These are phyloP conservation scores for Fusarium hostae DNA, from an alignment of 2,329 filamentous ascomycete species.

Conservation along the genomic window DNA sequence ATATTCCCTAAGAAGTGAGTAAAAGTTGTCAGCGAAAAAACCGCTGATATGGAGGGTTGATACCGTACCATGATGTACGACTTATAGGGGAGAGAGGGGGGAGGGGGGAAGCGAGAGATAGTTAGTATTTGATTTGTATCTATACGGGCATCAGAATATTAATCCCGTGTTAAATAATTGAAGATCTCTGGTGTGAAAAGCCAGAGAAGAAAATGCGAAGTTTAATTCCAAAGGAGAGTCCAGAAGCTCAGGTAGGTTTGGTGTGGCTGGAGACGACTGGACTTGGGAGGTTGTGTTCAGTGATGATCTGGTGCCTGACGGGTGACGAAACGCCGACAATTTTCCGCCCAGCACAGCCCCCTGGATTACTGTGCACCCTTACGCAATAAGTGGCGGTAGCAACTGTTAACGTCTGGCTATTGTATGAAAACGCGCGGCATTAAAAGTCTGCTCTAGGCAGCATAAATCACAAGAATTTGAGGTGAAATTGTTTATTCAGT, in stretches of 20 bases:
- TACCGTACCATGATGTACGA: conserved; percentile 50
- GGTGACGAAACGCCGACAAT: conserved; percentile 51
- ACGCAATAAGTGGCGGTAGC: conserved; percentile 40
- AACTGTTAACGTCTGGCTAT: conserved; percentile 9
- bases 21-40: conserved; percentile 27
- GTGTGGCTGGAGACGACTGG: conserved; percentile 45
- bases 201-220: conserved; percentile 37
- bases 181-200: conserved; percentile 17
- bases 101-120: conserved; percentile 29
- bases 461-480: background rate
- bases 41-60: conserved; percentile 16
- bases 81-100: conserved; percentile 27
- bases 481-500: background rate
- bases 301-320: conserved; percentile 50
- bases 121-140: conserved; percentile 26
- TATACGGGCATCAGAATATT: conserved; percentile 44
- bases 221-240: conserved; percentile 37
- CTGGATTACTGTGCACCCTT: conserved; percentile 43
- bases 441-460: conserved; percentile 19
- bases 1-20: conserved; percentile 49
- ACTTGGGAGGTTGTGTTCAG: conserved; percentile 36
- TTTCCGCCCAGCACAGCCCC: conserved; percentile 50
- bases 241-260: conserved; percentile 39
- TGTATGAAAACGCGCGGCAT: conserved; percentile 27
- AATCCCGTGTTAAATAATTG: conserved; percentile 17